Base-by-base conservation (phyloP, 768 basidiomycete genomes). In the Lyophyllum semitale region DNA sequence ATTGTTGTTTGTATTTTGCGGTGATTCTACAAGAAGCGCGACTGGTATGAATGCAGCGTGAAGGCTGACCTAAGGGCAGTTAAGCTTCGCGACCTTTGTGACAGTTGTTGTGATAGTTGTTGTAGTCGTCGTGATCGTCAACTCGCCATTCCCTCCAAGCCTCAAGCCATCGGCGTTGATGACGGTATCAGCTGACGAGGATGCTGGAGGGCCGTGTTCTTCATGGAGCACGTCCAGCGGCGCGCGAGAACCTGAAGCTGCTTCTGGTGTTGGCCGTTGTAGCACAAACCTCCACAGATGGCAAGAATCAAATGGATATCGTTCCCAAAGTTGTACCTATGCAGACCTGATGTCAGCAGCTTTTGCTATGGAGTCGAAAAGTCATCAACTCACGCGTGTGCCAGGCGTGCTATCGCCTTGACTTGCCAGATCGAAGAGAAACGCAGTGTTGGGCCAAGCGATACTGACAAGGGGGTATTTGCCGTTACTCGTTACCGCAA, bases 111-210 rank as follows among this genome's bases (percentile, higher is more conserved):
- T 66, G 13, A 65, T 64, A 1, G 65, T 64, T 2, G 71, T 72
- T 4, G 71, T 72, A 0, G 69, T 70, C 7, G 68, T 70, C 9
- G 71, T 72, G 51, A 72, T 67, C 9, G 62, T 55, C 53, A 69
- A 47, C 15, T 69, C 64, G 0, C 65, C 71, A 53, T 65, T 62
- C 6, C 60, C 63, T 1, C 63, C 66, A 8, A 61, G 48, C 26
- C 58, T 63, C 32, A 65, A 52, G n/a, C 60, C 60, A 47, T 69
- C 68, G 2, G 59, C 53, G 38, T 68, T 60, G 1, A 65, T 54
- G 22, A 62, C 49, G 4, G 61, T 71, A 30, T 67, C 62, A 7
- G 65, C 58, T 12, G 54, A 62, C 8, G 63, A 54, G 18, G 55
- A 59, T 18, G 43, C 30, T 6, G 57, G 51, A 35, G 43, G 26